Evolutionary conservation across 192 early-diverging fungal genomes (phyloP).

Genomic region (Ambispora gerdemannii): DNA sequence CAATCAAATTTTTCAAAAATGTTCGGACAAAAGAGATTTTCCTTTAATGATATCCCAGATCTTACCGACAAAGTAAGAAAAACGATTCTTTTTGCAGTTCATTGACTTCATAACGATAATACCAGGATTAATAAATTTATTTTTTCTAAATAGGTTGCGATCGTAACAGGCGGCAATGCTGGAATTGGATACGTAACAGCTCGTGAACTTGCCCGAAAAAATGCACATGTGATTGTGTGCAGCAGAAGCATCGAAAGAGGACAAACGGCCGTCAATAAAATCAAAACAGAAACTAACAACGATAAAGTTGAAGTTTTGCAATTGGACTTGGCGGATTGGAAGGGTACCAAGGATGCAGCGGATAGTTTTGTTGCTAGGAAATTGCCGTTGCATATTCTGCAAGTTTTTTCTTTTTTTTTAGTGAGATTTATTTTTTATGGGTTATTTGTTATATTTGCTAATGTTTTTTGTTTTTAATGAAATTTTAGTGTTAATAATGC

Average conservation of each 20-base stretch:
- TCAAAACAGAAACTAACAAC: constrained; percentile 36
- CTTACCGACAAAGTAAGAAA: constrained; percentile 43
- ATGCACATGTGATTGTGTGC: constrained; percentile 39
- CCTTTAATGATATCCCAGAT: constrained; percentile 29
- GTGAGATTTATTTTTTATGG: not conserved
- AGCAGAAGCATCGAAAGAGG: constrained; percentile 26
- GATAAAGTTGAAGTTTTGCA: constrained; percentile 38
- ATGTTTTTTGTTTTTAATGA: not conserved
- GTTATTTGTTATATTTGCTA: not conserved
- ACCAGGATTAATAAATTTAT: too few relatives aligned
- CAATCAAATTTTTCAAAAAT: too few relatives aligned
- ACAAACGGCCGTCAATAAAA: constrained; percentile 26
- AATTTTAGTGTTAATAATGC: constrained; percentile 40
- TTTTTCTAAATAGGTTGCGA: too few relatives aligned
- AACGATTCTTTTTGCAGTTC: too few relatives aligned
- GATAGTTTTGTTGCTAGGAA: constrained; percentile 34
- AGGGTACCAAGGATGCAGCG: constrained; percentile 22
- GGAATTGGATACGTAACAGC: constrained; percentile 43
- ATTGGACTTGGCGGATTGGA: constrained; percentile 33
- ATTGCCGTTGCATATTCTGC: constrained; percentile 49
- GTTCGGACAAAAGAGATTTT: constrained; percentile 2
- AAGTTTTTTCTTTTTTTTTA: not conserved
- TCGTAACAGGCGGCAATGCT: constrained; percentile 49
- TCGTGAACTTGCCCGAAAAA: constrained; percentile 32
- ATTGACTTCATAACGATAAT: too few relatives aligned